phyloP scores from a whole-genome alignment of 805 yeast species.

The Middelhovenomyces tepae region DNA sequence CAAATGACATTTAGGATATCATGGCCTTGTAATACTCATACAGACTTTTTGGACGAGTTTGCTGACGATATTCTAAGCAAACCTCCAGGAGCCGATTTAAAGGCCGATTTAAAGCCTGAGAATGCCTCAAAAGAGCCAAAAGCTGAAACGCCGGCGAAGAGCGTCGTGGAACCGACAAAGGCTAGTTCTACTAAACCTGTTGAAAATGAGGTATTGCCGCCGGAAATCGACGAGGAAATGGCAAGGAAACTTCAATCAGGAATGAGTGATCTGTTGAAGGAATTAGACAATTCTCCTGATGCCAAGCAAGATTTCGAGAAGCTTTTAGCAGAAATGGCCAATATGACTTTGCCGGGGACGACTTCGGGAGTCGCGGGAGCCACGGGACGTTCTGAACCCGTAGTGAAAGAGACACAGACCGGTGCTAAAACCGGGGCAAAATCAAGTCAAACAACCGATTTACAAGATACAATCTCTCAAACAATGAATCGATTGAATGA shows the following conservation, averaged over 20 bases:
- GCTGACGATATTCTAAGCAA: slow-evolving; percentile 58
- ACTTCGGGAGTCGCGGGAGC: too few relatives aligned
- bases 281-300: slow-evolving; percentile 44
- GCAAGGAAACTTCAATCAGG: slow-evolving; percentile 33
- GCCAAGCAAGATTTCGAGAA: slow-evolving; percentile 43
- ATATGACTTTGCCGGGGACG: too few relatives aligned
- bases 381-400: slow-evolving; percentile 9
- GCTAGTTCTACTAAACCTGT: slow-evolving; percentile 14
- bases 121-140: slow-evolving; percentile 20
- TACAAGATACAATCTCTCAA: slow-evolving; percentile 68
- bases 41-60: slow-evolving; percentile 74
- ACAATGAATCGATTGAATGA: slow-evolving; percentile 75
- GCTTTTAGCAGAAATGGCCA: slow-evolving; percentile 27
- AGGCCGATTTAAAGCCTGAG: neutral
- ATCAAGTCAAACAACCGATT: slow-evolving; percentile 19
- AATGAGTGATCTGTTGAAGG: slow-evolving; percentile 37
- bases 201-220: slow-evolving; percentile 16
- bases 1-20: neutral
- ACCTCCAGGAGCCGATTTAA: slow-evolving; percentile 40
- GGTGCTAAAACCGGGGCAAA: slow-evolving; percentile 7
- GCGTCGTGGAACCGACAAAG: slow-evolving; percentile 1
- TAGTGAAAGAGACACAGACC: slow-evolving; percentile 7
- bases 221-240: slow-evolving; percentile 30
- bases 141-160: slow-evolving; percentile 8
- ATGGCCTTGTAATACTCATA: neutral